These are phyloP conservation scores for Taiozyma sp. DNA, from an alignment of 1,139 yeast species.

Conservation along the genomic window DNA sequence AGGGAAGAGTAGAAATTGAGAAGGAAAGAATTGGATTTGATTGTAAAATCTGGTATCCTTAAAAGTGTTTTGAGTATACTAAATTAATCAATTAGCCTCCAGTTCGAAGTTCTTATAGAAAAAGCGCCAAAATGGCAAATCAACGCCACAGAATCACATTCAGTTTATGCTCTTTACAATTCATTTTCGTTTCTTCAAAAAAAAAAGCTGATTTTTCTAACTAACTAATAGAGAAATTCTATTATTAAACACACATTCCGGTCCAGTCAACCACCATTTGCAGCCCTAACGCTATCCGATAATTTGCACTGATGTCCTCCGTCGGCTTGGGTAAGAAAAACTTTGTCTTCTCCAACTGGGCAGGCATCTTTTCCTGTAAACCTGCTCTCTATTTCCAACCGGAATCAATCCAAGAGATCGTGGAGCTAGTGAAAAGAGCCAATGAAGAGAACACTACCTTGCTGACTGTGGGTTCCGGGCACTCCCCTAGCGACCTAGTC, in stretches of 20 bases:
- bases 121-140: not conserved
- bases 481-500: slow-evolving; percentile 89
- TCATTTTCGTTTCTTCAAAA: not conserved
- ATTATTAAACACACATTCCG: too few species aligned
- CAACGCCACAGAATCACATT: too few species aligned
- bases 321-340: slow-evolving; percentile 24
- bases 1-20: too few species aligned
- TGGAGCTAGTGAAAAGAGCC: slow-evolving; percentile 61
- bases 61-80: too few species aligned
- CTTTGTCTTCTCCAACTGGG: slow-evolving; percentile 65
- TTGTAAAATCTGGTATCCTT: too few species aligned
- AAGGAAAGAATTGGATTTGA: too few species aligned
- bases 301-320: slow-evolving; percentile 4
- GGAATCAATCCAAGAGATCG: slow-evolving; percentile 52
- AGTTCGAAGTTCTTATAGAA: too few species aligned
- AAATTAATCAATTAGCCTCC: too few species aligned
- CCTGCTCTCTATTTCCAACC: slow-evolving; percentile 85
- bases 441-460: slow-evolving; percentile 54
- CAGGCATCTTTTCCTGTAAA: slow-evolving; percentile 73
- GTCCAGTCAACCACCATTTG: not conserved
- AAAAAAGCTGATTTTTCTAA: not conserved
- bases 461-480: slow-evolving; percentile 90
- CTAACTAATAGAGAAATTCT: too few species aligned
- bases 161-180: not conserved
- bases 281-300: not conserved